Evolutionary conservation across 257 asterid species (phyloP).

Genomic region (Ballota nigra): DNA sequence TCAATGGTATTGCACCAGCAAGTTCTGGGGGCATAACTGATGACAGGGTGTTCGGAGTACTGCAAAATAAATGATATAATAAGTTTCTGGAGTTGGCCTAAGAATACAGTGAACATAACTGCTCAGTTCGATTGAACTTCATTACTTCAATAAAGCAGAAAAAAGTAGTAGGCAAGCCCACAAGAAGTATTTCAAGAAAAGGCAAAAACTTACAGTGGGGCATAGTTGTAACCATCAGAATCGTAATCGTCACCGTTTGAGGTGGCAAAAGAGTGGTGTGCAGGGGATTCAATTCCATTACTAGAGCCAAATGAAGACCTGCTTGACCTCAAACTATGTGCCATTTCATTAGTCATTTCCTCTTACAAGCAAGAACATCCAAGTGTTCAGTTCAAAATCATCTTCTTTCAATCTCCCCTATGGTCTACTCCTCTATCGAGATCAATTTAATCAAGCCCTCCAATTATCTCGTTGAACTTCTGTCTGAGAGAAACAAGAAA

Average conservation of each 20-base stretch:
- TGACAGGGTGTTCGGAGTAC: slow-evolving; percentile 82
- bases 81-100: slow-evolving; percentile 15
- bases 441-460: not conserved
- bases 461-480: slow-evolving; percentile 12
- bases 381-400: slow-evolving; percentile 13
- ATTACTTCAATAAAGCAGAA: not conserved
- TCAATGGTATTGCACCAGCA: slow-evolving; percentile 85
- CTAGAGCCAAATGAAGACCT: slow-evolving; percentile 84
- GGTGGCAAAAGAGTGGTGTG: slow-evolving; percentile 57
- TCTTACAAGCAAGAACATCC: slow-evolving; percentile 24
- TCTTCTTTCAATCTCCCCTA: slow-evolving; percentile 7
- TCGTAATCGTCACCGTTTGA: slow-evolving; percentile 90
- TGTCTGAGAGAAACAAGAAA: slow-evolving; percentile 9
- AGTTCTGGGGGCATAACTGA: slow-evolving; percentile 88
- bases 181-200: not conserved
- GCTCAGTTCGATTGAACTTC: not conserved
- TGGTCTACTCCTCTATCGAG: slow-evolving; percentile 7
- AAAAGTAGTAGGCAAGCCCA: not conserved
- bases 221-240: slow-evolving; percentile 89
- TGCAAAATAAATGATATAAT: slow-evolving; percentile 37
- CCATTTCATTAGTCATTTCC: slow-evolving; percentile 71
- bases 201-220: slow-evolving; percentile 68
- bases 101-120: not conserved
- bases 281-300: slow-evolving; percentile 78
- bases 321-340: slow-evolving; percentile 77